These are phyloP conservation scores for Sistotremastrum niveocremeum DNA, from an alignment of 768 basidiomycete species.

Conservation along the genomic window DNA sequence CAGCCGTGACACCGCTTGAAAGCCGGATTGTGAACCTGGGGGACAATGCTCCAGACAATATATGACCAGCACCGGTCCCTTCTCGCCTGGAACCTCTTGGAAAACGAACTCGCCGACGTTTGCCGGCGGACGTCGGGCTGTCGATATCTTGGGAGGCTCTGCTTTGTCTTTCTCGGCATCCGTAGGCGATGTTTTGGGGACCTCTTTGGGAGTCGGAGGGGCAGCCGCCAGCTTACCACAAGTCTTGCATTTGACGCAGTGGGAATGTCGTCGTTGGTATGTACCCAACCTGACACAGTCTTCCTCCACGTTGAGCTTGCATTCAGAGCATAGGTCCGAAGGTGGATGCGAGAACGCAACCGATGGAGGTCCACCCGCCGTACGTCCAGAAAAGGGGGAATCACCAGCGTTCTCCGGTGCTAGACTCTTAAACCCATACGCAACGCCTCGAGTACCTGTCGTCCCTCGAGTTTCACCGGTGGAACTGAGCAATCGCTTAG, in stretches of 20 bases:
- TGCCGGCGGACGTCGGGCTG: constrained; percentile 63
- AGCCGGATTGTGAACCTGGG: constrained; percentile 53
- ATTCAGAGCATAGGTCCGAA: constrained; percentile 84
- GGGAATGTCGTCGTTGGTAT: constrained; percentile 95
- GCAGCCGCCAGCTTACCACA: constrained; percentile 72
- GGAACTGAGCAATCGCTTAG: constrained; percentile 44
- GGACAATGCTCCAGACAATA: constrained; percentile 71
- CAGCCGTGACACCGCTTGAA: constrained; percentile 82
- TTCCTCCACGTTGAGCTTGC: constrained; percentile 86
- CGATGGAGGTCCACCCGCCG: constrained; percentile 28
- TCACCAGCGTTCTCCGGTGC: constrained; percentile 87
- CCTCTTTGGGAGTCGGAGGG: constrained; percentile 37
- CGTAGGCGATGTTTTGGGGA: constrained; percentile 16
- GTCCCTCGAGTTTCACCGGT: background rate
- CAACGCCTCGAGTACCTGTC: constrained; percentile 68
- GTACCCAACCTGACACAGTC: constrained; percentile 92
- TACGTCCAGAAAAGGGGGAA: constrained; percentile 50
- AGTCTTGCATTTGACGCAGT: constrained; percentile 72
- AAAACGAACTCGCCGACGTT: constrained; percentile 69
- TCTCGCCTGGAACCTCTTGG: constrained; percentile 49
- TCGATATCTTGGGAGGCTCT: constrained; percentile 45
- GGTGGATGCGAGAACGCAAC: constrained; percentile 33
- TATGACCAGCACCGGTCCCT: constrained; percentile 25
- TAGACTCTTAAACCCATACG: constrained; percentile 85
- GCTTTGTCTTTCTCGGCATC: constrained; percentile 27